These are phyloP conservation scores for Ophiostoma fasciatum DNA, from an alignment of 2,329 filamentous ascomycete species.

Conservation along the genomic window DNA sequence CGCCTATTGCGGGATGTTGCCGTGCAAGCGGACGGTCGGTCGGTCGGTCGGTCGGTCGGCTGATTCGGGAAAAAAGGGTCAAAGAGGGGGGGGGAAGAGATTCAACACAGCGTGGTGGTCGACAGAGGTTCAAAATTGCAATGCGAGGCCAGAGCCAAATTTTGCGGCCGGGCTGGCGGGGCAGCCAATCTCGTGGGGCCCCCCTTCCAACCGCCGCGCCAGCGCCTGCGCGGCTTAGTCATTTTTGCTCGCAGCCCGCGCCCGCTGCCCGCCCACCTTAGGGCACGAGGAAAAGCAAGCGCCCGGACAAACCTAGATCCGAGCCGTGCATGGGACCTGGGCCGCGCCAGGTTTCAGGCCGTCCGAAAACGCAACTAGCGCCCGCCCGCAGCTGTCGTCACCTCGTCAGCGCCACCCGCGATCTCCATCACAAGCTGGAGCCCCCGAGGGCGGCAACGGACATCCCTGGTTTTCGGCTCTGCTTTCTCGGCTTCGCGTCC, in stretches of 20 bases:
- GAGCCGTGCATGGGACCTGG: not conserved
- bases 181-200: slow-evolving; percentile 7
- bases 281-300: too few relatives aligned
- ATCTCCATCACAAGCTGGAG: too few relatives aligned
- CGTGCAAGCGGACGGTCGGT: too few relatives aligned
- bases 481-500: too few relatives aligned
- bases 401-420: too few relatives aligned
- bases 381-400: not conserved
- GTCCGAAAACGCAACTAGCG: slow-evolving; percentile 4
- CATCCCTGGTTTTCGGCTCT: too few relatives aligned
- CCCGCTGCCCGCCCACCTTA: too few relatives aligned
- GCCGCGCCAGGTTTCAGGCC: not conserved
- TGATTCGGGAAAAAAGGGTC: too few relatives aligned
- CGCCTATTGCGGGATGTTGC: too few relatives aligned
- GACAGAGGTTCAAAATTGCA: not conserved
- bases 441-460: too few relatives aligned
- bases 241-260: not conserved
- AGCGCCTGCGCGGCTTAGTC: slow-evolving; percentile 5
- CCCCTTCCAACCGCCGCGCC: not conserved
- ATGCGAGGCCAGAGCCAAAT: slow-evolving; percentile 3
- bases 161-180: slow-evolving; percentile 7
- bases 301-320: too few relatives aligned
- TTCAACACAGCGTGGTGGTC: slow-evolving; percentile 2
- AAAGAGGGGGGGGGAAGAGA: not conserved
- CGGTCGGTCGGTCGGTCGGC: too few relatives aligned